Base-by-base conservation (phyloP, 139 green algal species). In the Coelastrella sp. region DNA sequence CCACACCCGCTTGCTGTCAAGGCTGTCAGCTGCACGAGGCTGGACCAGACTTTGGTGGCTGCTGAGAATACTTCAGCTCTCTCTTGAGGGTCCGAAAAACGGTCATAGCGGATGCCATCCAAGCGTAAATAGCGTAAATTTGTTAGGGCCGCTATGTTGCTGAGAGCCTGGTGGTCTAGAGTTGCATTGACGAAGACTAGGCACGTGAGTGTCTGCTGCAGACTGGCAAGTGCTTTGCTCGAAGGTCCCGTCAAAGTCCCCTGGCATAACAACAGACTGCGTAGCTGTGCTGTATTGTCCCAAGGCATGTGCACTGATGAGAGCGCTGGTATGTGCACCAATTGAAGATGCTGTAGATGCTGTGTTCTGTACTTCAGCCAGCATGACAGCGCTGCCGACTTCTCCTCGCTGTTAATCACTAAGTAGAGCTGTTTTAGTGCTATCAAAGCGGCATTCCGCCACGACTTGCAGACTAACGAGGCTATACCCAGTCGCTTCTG, bases 21-120 rank as follows among this genome's bases (percentile, higher is more conserved):
- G 66, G 71, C 20, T 47, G 64, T 59, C 3, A 92, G 71, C 64
- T 90, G 65, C 65, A 64, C 7, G 13, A 77, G 75, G 61, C 61
- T 71, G 10, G 61, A 71, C 8, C 11, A 71, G 10, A 71, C 8
- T 13, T 13, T 71, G 32, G 0, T 47, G 32, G 32, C 32, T 47
- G 32, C 32, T 47, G 32, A 47, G 32, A 0, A 47, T 1, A 47
- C 61, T 13, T 71, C 10, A 71, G 11, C 8, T 13, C 61, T 71
- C 3, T 71, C 61, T 71, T 71, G 61, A 71, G 11, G 61, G 11
- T 71, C 61, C 11, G 10, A 0, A 19, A 1, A 19, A 19, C 1
- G 10, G 10, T 13, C 61, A 10, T 4, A 10, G 10, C 32, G 10
- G 2, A 71, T 71, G 11, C 11, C 61, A 71, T 13, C 8, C 11